A percentile compares a stretch with the other conserved stretches of the same genome.
These are phyloP conservation scores for Diplosphaera chodatii DNA, from an alignment of 139 green algal species.

Conservation along the genomic window DNA sequence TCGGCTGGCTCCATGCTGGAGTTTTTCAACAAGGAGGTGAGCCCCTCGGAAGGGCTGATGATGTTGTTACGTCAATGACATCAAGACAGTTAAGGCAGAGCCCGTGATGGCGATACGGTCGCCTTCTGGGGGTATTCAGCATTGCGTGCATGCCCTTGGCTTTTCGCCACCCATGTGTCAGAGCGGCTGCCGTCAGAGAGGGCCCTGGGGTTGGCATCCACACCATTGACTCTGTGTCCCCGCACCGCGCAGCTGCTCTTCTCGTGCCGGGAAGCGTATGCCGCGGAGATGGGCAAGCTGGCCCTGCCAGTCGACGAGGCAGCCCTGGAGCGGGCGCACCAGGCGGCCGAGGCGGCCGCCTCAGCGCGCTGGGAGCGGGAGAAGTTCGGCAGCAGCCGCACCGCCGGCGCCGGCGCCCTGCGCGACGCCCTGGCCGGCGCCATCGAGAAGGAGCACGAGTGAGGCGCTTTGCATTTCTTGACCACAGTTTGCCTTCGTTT, in stretches of 20 bases:
- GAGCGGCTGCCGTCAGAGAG: no score
- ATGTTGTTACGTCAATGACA: no score
- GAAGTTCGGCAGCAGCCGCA: slow-evolving; percentile 37
- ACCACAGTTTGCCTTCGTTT: no score
- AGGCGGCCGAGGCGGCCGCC: slow-evolving; percentile 10
- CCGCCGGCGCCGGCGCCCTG: slow-evolving; percentile 12
- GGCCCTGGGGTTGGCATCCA: no score
- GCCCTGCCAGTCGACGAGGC: slow-evolving; percentile 44
- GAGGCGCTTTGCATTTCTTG: not conserved
- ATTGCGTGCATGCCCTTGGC: no score
- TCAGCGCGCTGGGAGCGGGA: slow-evolving; percentile 34
- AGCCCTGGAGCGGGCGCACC: slow-evolving; percentile 19
- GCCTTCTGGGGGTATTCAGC: no score
- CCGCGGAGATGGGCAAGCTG: slow-evolving; percentile 20
- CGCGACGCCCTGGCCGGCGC: slow-evolving; percentile 26
- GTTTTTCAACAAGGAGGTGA: slow-evolving; percentile 63
- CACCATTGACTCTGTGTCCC: no score
- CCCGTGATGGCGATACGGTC: no score
- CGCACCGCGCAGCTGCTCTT: not conserved
- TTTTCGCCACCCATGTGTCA: no score
- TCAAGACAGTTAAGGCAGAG: no score
- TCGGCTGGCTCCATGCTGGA: slow-evolving; percentile 63
- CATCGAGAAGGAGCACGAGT: slow-evolving; percentile 36
- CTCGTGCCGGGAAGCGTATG: slow-evolving; percentile 1
- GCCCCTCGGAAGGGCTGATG: no score